Base-by-base conservation (phyloP, 768 basidiomycete species). In the Kondoa malvinella region DNA sequence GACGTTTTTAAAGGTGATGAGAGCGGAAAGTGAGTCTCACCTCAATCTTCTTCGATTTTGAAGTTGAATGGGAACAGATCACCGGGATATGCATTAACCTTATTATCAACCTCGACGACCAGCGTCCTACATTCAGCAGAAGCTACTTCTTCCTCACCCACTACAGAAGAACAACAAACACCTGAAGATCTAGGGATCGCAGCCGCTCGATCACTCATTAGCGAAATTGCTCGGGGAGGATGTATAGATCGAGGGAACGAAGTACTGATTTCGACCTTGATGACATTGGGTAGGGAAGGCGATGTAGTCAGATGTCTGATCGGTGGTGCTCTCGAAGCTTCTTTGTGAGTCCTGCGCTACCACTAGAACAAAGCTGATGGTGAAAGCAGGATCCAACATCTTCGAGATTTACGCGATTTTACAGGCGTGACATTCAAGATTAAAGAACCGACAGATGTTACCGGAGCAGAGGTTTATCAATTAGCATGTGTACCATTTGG, bases 1-100 rank as follows among this genome's bases (percentile, higher is more conserved):
- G 95, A 99, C 71, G 92, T 96, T 27, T 97, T 95, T 79, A 94
- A 95, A 76, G 92, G 92, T 4, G 88, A 89, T 21, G 95, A 97
- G 70, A 92, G 90, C 72, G 94, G 94, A 77, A 96, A 91, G 92
- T 92, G 72, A 70, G 91, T 79, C 0, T 56, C 34, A 34, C n/a
- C 27, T 21, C 32, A 29, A 21, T 27, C 14, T 32, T 16, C 16
- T n/a, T 2, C 3, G 2, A 8, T 27, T 33, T 27, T 26, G 30
- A 65, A 56, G 16, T 3, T 58, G 56, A 33, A 58, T 21, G 32
- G 34, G 21, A 50, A 8, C 32, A 95, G 92, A 78, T 99, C 95
- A 0, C 95, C 95, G 3, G 95, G 94, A 0, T 99, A 92, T 77
- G 95, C 89, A 0, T 79, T 99, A 8, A 92, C 85, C 34, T 81